These are phyloP conservation scores for Paramecium primaurelia DNA, from an alignment of 73 alveolate genomes.

Conservation along the genomic window DNA sequence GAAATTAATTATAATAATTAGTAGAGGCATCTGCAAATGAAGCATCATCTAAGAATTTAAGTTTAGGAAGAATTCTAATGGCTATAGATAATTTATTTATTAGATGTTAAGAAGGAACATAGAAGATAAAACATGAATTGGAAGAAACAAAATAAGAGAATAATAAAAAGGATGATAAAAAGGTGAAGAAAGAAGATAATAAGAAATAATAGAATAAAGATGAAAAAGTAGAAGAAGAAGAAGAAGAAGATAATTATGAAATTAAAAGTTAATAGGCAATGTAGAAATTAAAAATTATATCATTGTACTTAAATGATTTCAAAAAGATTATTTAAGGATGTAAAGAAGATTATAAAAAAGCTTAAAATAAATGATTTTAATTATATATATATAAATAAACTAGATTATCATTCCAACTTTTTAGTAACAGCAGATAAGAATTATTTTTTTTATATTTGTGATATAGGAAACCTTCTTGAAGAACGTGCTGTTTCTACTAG, in stretches of 20 bases:
- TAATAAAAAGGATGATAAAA: conserved; percentile 37
- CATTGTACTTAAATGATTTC: conserved; percentile 45
- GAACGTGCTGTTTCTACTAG: conserved; percentile 34
- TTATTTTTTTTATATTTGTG: neutral
- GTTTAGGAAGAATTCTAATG: conserved; percentile 60
- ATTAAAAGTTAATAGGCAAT: conserved; percentile 51
- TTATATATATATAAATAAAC: neutral
- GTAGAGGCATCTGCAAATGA: conserved; percentile 58
- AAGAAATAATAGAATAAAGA: conserved; percentile 43
- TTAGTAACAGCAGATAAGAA: neutral
- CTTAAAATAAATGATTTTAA: neutral
- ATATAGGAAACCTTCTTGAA: neutral
- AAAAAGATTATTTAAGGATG: conserved; percentile 55
- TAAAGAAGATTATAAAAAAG: conserved; percentile 20
- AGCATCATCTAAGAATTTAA: conserved; percentile 50
- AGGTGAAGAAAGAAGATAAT: conserved; percentile 50
- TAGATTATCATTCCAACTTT: neutral
- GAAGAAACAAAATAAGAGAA: conserved; percentile 53
- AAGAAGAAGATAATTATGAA: conserved; percentile 56
- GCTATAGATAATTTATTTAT: conserved; percentile 56
- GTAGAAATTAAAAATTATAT: conserved; percentile 39
- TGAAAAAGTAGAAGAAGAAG: neutral
- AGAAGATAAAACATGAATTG: conserved; percentile 53
- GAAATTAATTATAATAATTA: conserved; percentile 25
- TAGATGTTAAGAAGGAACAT: conserved; percentile 58